Base-by-base conservation (phyloP, 2,329 filamentous ascomycete species). In the Colletotrichum shisoi region DNA sequence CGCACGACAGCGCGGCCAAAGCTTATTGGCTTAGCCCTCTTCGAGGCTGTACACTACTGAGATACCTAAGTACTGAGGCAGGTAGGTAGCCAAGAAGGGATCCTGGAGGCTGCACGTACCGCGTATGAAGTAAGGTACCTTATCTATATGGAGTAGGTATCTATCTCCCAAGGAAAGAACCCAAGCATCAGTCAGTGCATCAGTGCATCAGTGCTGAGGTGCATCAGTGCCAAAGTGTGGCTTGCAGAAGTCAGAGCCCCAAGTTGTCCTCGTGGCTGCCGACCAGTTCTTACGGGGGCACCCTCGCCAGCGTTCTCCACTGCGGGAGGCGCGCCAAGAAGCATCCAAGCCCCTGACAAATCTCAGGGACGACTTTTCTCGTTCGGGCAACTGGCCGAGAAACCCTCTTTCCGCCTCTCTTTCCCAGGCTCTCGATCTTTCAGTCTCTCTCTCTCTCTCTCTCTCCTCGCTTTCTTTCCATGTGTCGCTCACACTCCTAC, bases 1-100 rank as follows among this genome's bases (percentile, higher is more conserved):
- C 54, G 53, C 61, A 64, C 6, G 57, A 56, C 42, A 64, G 17
- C 61, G 48, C 54, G 37, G 48, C 39, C 64, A 64, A 64, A 64
- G 64, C 60, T 64, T 64, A 15, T 34, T 46, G 34, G 44, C n/a
- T 56, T 39, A 46, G 52, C 61, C 27, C 39, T 31, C 7, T 34
- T 9, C 7, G 27, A 31, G 7, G 27, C 27, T 31, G 27, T 8
- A 31, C n/a, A n/a, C n/a, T n/a, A n/a, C 7, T 34, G 31, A 34
- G 31, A 34, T 31, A n/a, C n/a, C n/a, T n/a, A 7, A 31, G 27
- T 8, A 31, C 27, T 8, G 9, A 34, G 27, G 27, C 1, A 31
- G 27, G 27, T 31, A 31, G 27, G 27, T 31, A 8, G 27, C 31
- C 31, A 9, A 34, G 31, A 34, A 34, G 31, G 31, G 8, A 9